These are phyloP conservation scores for Polysphondylium violaceum DNA, from an alignment of 78 protist genomes.

Conservation along the genomic window DNA sequence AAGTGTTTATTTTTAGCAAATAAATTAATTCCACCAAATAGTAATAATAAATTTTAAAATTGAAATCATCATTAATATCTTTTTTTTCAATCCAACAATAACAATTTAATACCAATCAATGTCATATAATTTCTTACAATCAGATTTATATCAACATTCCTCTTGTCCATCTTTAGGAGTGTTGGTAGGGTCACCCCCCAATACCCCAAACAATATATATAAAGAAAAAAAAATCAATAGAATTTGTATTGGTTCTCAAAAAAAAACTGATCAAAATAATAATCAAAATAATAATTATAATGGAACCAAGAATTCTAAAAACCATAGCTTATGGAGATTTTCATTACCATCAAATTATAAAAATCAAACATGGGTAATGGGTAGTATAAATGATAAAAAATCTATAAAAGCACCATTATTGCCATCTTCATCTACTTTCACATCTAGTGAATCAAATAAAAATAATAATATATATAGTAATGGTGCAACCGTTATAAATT, in stretches of 20 bases:
- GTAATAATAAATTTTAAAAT: too few species aligned
- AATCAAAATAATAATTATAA: neutral
- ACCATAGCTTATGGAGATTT: constrained; percentile 34
- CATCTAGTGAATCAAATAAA: neutral
- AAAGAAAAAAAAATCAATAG: too few species aligned
- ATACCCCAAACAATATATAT: too few species aligned
- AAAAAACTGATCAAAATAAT: neutral
- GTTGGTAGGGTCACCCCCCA: too few species aligned
- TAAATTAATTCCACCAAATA: too few species aligned
- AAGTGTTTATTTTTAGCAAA: too few species aligned
- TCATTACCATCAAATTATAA: constrained; percentile 16
- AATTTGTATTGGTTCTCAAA: neutral
- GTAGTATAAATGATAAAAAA: neutral
- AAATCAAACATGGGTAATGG: constrained; percentile 9
- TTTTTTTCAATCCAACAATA: too few species aligned
- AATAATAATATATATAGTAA: neutral
- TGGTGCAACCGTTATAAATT: neutral
- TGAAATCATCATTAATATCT: too few species aligned
- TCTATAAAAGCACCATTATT: neutral
- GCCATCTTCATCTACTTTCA: neutral
- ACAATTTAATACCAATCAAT: too few species aligned
- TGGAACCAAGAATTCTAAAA: neutral
- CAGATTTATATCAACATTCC: too few species aligned
- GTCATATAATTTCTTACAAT: too few species aligned
- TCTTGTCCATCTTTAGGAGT: too few species aligned